Evolutionary conservation across 352 stramenopile genomes (phyloP), one percentile per base, ranked within the genome.

Genomic region (Pythium diclinum): DNA sequence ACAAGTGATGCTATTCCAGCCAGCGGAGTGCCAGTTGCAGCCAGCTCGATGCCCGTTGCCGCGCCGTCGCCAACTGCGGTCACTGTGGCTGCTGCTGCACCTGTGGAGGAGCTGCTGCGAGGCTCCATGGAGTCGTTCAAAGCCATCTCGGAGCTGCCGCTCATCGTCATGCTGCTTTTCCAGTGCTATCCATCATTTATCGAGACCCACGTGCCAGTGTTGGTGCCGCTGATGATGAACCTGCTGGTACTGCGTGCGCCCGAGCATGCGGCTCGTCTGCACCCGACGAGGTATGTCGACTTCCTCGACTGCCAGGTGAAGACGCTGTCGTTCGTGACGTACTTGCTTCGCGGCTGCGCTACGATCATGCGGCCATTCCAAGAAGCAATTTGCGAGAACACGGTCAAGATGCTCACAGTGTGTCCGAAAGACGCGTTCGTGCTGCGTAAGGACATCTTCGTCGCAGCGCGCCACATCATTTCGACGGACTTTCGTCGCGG

Each of bases 131-230:
- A 97, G 67, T 97, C 91, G 34, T 98, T 97, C 74, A 96, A 96
- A 68, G 95, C 98, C 17, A 89, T 99, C 47, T 97, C 92, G 6
- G 97, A 99, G 77, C 91, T 97, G 60, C 97, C 97, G n/a, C 75
- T 99, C 46, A 98, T 98, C 73, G 97, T 99, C 61, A 99, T 99
- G 93, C 76, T 99, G 51, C 87, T 99, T 40, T 99, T 99, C 64
- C 96, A 99, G 78, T 94, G 98, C 56, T 98, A 99, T 76, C 95
- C 94, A 17, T 97, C 91, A 56, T 98, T 96, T 71, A 94, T 99
- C 28, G 95, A 98, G 77, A 92, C 77, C 47, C 97, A 98, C 72
- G 97, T 99, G 47, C 83, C 92, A 3, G 85, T 92, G 30, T 78
- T 99, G 23, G 94, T 99, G 59, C 93, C 96, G 11, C 78, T 97